Conservation (phyloP, 169 alveolate genomes). For the Plasmodium malariae region DNA sequence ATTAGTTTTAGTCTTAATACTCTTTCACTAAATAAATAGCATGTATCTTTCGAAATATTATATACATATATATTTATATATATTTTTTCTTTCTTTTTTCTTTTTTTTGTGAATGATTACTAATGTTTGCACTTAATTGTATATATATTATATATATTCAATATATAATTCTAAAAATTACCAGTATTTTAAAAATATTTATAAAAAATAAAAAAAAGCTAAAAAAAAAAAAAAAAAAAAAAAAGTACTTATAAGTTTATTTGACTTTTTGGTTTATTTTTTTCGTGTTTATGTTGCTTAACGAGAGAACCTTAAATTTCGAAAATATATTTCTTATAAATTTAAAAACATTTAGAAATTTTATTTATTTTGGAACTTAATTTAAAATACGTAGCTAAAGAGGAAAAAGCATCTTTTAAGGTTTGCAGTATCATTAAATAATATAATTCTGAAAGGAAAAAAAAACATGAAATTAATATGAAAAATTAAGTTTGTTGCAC, state of each 20-base stretch:
- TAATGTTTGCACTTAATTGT: slow-evolving; percentile 21
- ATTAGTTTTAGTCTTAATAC: slow-evolving; percentile 33
- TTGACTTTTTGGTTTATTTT: slow-evolving; percentile 29
- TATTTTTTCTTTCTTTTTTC: slow-evolving; percentile 1
- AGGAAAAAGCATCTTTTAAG: no score
- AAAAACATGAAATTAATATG: no score
- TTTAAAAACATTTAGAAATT: neutral
- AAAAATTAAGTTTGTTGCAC: no score
- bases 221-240: neutral
- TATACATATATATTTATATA: slow-evolving; percentile 15
- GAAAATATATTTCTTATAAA: slow-evolving; percentile 30
- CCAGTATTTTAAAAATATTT: neutral
- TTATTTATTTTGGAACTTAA: slow-evolving; percentile 9
- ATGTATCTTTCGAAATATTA: neutral
- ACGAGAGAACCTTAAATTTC: slow-evolving; percentile 24
- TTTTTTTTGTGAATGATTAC: slow-evolving; percentile 28
- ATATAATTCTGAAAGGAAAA: no score
- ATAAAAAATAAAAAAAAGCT: slow-evolving; percentile 1
- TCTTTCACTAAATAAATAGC: slow-evolving; percentile 32
- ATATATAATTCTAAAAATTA: slow-evolving; percentile 14
- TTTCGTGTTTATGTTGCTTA: slow-evolving; percentile 25
- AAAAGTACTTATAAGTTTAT: neutral
- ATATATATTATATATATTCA: slow-evolving; percentile 16
- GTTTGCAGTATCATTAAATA: no score
- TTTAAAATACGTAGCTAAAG: neutral